Evolutionary conservation across 257 asterid genomes (phyloP).

Genomic region (Penstemon barbatus): DNA sequence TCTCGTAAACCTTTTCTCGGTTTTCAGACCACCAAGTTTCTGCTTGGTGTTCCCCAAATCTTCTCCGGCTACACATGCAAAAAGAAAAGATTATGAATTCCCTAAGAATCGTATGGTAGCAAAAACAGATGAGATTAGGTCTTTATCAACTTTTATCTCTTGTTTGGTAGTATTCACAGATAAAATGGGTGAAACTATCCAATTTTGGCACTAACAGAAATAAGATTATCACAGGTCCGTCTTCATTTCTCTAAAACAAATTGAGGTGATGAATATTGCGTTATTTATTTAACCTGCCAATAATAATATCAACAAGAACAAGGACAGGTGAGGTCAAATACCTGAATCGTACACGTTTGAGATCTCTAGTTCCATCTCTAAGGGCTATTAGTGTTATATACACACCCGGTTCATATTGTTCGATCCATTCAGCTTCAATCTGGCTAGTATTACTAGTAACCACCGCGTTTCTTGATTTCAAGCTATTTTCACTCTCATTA

Average conservation of each 20-base stretch:
- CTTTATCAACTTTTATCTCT: too few species aligned
- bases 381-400: conserved; percentile 86
- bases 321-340: conserved; percentile 26
- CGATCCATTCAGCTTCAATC: conserved; percentile 90
- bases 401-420: conserved; percentile 91
- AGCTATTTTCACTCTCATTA: conserved; percentile 49
- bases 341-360: conserved; percentile 99
- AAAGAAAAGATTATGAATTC: not conserved
- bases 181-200: not conserved
- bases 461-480: conserved; percentile 49
- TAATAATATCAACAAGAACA: not conserved
- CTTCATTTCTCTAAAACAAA: too few species aligned
- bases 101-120: too few species aligned
- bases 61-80: conserved; percentile 63
- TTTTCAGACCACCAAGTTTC: conserved; percentile 99
- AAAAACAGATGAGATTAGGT: too few species aligned
- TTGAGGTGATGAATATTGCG: too few species aligned
- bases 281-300: too few species aligned
- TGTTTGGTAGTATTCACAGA: too few species aligned
- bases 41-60: conserved; percentile 98
- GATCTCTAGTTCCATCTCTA: conserved; percentile 92
- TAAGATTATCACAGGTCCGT: not conserved
- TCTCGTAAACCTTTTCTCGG: conserved; percentile 86
- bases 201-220: not conserved
- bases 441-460: conserved; percentile 56